A percentile compares a stretch with the other conserved stretches of the same genome.
Evolutionary conservation across 306 rosid genomes (phyloP).

Genomic region (Gynostemma pentaphyllum): DNA sequence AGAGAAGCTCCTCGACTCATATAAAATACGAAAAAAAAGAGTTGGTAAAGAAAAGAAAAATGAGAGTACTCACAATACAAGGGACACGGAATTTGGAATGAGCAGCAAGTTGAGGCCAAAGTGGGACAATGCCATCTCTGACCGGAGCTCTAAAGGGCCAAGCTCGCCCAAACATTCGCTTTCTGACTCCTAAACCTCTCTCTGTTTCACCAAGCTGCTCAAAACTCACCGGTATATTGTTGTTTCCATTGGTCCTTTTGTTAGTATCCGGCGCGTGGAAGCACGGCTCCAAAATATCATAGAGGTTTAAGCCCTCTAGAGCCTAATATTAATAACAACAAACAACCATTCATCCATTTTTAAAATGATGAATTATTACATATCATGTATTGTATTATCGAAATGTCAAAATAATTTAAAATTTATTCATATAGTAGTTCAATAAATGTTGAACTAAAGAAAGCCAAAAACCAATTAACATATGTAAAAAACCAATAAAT

Average conservation of each 20-base stretch:
- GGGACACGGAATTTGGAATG: slow-evolving; percentile 4
- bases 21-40: too few relatives aligned
- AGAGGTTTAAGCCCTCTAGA: slow-evolving; percentile 37
- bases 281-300: slow-evolving; percentile 61
- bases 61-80: slow-evolving; percentile 21
- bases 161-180: slow-evolving; percentile 66
- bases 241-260: background rate
- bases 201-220: slow-evolving; percentile 42
- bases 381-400: too few relatives aligned
- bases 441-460: too few relatives aligned
- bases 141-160: slow-evolving; percentile 64
- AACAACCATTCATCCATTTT: background rate
- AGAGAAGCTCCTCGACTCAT: too few relatives aligned
- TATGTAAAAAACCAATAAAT: too few relatives aligned
- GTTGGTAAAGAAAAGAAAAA: too few relatives aligned
- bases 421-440: background rate
- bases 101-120: slow-evolving; percentile 44
- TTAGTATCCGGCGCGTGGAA: slow-evolving; percentile 23
- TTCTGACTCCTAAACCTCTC: slow-evolving; percentile 44
- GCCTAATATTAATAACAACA: slow-evolving; percentile 28
- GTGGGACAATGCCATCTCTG: slow-evolving; percentile 39
- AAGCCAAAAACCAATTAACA: too few relatives aligned
- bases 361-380: too few relatives aligned
- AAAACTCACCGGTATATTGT: slow-evolving; percentile 47
- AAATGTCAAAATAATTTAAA: too few relatives aligned